Evolutionary conservation across 768 basidiomycete genomes (phyloP).

Genomic region (Leucosporidium scottii): DNA sequence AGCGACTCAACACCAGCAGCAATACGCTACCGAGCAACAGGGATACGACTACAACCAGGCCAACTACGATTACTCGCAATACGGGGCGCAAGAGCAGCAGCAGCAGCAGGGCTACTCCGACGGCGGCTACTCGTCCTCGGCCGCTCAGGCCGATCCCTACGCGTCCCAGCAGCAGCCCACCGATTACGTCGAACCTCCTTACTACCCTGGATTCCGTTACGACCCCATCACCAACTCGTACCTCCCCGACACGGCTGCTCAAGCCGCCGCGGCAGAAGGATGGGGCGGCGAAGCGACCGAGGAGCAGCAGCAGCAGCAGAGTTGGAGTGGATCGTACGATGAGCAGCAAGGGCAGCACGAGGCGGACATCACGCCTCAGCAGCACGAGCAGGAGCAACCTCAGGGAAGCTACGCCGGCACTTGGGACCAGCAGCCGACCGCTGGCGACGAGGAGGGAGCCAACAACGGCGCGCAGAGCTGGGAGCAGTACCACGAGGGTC

Average conservation of each 20-base stretch:
- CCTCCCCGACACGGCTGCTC: slow-evolving; percentile 23
- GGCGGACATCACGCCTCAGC: not conserved
- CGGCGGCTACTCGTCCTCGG: not conserved
- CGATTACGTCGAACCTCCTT: slow-evolving; percentile 13
- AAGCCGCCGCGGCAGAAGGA: not conserved
- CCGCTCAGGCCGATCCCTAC: not conserved
- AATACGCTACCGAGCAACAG: not conserved
- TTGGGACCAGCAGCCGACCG: not conserved
- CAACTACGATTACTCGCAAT: not conserved
- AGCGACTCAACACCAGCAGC: not conserved
- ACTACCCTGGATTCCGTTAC: slow-evolving; percentile 32
- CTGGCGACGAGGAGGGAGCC: not conserved
- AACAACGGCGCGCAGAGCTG: not conserved
- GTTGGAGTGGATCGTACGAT: not conserved
- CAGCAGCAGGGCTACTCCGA: not conserved
- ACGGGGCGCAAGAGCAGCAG: too few relatives aligned
- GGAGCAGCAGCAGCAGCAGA: not conserved
- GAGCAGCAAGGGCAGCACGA: not conserved
- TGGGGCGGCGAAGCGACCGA: not conserved
- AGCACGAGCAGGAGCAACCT: not conserved
- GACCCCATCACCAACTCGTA: slow-evolving; percentile 25
- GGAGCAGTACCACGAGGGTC: not conserved
- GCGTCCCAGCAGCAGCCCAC: not conserved
- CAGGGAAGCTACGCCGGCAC: not conserved
- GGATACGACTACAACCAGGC: slow-evolving; percentile 1